Conservation (phyloP, 768 basidiomycete species). For the Calocybe cyanea region DNA sequence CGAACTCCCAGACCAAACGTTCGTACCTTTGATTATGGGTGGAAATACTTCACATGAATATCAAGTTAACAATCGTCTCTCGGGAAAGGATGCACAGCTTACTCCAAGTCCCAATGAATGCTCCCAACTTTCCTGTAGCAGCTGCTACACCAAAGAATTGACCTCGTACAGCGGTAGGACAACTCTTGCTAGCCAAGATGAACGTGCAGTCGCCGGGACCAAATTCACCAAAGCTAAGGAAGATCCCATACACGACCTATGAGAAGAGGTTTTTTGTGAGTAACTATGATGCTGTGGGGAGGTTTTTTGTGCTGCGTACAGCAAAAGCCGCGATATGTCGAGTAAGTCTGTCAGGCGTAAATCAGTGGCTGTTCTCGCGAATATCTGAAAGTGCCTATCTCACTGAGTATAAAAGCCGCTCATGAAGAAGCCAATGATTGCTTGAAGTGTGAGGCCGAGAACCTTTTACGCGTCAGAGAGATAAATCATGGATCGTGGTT, state of each 20-base stretch:
- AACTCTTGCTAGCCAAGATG: constrained; percentile 75
- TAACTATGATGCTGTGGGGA: neutral
- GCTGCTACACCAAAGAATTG: constrained; percentile 66
- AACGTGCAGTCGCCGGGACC: constrained; percentile 86
- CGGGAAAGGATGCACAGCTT: constrained; percentile 18
- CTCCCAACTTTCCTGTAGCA: constrained; percentile 70
- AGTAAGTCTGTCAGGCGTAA: constrained; percentile 38
- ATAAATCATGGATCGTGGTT: constrained; percentile 1
- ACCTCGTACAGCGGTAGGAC: constrained; percentile 80
- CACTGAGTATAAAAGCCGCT: constrained; percentile 67
- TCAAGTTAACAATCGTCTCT: neutral
- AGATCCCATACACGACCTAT: constrained; percentile 83
- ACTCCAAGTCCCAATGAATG: constrained; percentile 81
- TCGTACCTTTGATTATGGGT: constrained; percentile 55
- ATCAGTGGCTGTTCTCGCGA: neutral
- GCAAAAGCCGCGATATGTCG: constrained; percentile 69
- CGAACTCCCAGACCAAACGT: neutral
- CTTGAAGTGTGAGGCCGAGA: constrained; percentile 63
- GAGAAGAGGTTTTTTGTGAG: neutral
- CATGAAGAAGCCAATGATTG: constrained; percentile 83
- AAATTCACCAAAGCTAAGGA: constrained; percentile 84
- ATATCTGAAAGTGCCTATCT: constrained; percentile 8
- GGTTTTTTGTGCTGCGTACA: constrained; percentile 29
- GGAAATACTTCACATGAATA: constrained; percentile 47
- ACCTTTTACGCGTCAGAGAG: constrained; percentile 39